These are phyloP conservation scores for Pachysolen tannophilus DNA, from an alignment of 805 yeast genomes.

Conservation along the genomic window DNA sequence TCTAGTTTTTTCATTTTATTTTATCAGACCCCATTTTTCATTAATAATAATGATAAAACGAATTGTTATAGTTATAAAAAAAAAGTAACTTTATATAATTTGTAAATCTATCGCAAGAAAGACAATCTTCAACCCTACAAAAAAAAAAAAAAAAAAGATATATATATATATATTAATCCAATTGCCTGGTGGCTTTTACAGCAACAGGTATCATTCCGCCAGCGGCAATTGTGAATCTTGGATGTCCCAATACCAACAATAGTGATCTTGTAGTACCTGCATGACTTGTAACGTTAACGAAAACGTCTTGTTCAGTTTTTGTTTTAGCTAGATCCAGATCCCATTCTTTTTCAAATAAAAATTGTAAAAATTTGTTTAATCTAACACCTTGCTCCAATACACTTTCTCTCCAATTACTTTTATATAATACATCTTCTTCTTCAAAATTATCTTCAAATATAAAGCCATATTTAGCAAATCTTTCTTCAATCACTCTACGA, in stretches of 20 bases:
- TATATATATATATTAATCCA: conserved; percentile 2
- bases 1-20: too few species aligned
- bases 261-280: conserved; percentile 51
- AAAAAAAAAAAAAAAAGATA: too few species aligned
- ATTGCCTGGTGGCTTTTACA: conserved; percentile 31
- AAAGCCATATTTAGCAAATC: conserved; percentile 35
- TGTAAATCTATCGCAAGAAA: too few species aligned
- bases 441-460: conserved; percentile 33
- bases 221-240: conserved; percentile 51
- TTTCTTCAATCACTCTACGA: conserved; percentile 26
- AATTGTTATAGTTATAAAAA: conserved; percentile 11
- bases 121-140: too few species aligned
- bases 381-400: conserved; percentile 41
- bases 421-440: conserved; percentile 43
- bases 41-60: too few species aligned
- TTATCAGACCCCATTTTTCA: too few species aligned
- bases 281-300: conserved; percentile 48
- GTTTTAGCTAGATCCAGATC: conserved; percentile 7
- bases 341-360: conserved; percentile 25
- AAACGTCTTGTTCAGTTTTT: conserved; percentile 17
- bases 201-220: conserved; percentile 61
- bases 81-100: neutral
- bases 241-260: conserved; percentile 43
- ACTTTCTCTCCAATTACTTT: conserved; percentile 38
- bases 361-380: conserved; percentile 35